Conservation (phyloP, 2,329 filamentous ascomycete species). For the Gliomastix tumulicola region DNA sequence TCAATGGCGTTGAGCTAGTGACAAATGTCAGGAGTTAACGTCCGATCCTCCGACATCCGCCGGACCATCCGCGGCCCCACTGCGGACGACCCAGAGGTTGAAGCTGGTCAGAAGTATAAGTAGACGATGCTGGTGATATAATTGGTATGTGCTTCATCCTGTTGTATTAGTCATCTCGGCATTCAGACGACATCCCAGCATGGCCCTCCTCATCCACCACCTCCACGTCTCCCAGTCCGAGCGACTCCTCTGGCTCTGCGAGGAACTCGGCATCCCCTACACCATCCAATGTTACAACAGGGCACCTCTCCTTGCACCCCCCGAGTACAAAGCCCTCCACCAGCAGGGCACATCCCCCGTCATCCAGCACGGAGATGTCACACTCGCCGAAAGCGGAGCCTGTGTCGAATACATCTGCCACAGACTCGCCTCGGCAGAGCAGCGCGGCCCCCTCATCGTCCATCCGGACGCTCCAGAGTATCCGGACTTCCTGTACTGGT, state of each 20-base stretch:
- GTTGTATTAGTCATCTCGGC: no score
- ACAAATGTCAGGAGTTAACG: no score
- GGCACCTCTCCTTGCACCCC: slow-evolving; percentile 22
- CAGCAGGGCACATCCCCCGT: slow-evolving; percentile 51
- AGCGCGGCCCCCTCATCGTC: slow-evolving; percentile 35
- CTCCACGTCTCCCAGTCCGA: slow-evolving; percentile 55
- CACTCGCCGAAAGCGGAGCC: slow-evolving; percentile 52
- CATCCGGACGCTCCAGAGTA: slow-evolving; percentile 34
- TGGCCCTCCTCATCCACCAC: slow-evolving; percentile 38
- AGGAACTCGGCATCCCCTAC: slow-evolving; percentile 54
- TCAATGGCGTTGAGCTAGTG: no score
- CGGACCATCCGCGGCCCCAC: neutral
- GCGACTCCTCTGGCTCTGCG: slow-evolving; percentile 56
- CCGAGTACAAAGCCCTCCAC: slow-evolving; percentile 33
- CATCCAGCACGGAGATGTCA: slow-evolving; percentile 47
- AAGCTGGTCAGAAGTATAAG: no score
- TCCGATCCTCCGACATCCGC: no score
- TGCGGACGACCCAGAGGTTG: neutral
- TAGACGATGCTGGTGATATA: no score
- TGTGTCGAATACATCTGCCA: slow-evolving; percentile 52
- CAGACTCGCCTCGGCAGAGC: neutral
- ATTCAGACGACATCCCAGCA: neutral
- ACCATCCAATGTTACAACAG: slow-evolving; percentile 14
- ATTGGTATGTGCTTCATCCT: no score
- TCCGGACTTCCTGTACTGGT: slow-evolving; percentile 58